Conservation (phyloP, 805 yeast species). For the Suhomyces emberorum region DNA sequence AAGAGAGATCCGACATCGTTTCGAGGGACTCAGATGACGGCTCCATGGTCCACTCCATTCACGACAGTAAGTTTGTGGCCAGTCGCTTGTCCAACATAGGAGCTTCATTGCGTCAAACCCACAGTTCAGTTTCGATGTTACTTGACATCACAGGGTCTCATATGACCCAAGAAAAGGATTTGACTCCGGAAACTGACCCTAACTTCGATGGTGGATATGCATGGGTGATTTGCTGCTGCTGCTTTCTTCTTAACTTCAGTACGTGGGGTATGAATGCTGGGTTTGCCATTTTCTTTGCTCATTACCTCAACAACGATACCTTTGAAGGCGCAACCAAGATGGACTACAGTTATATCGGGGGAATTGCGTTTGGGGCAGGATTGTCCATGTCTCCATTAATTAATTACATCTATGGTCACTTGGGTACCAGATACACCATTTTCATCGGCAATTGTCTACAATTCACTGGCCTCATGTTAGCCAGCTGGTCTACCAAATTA, state of each 20-base stretch:
- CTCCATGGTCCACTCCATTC: too few species aligned
- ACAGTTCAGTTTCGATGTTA: too few species aligned
- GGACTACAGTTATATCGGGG: conserved; percentile 24
- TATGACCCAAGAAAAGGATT: not conserved
- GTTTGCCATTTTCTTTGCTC: conserved; percentile 20
- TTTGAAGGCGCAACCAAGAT: conserved; percentile 19
- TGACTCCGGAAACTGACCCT: not conserved
- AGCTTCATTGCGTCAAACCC: too few species aligned
- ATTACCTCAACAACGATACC: conserved; percentile 17
- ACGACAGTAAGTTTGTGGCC: too few species aligned
- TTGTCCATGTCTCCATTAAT: conserved; percentile 17
- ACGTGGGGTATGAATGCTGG: conserved; percentile 28
- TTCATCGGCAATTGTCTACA: conserved; percentile 18
- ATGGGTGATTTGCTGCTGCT: conserved; percentile 20
- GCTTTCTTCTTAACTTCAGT: conserved; percentile 19
- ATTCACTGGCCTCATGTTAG: conserved; percentile 20
- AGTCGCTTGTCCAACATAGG: too few species aligned
- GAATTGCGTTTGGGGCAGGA: conserved; percentile 22
- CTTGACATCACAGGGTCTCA: too few species aligned
- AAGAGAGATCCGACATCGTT: too few species aligned
- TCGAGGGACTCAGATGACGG: too few species aligned
- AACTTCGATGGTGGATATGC: conserved; percentile 23
- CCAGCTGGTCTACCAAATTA: conserved; percentile 15
- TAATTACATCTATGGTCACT: conserved; percentile 16
- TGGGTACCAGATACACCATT: conserved; percentile 16